Base-by-base conservation (phyloP, 305 asterid genomes). In the Withania somnifera region DNA sequence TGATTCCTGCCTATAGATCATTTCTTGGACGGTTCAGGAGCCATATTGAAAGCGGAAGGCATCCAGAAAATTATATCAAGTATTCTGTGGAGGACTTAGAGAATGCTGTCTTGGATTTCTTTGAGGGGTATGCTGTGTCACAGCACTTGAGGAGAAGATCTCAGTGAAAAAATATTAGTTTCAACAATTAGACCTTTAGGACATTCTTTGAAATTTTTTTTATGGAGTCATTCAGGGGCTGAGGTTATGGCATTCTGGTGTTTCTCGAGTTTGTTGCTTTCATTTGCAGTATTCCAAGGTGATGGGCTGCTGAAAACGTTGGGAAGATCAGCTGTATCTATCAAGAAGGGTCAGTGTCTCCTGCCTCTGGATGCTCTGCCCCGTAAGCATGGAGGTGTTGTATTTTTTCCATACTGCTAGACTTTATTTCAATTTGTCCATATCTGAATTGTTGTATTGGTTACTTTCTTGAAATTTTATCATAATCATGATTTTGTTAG, bases 11-110 rank as follows among this genome's bases (percentile, higher is more conserved):
- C 2, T 94, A 94, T 82, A 87, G 92, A 76, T 90, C 94, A 3
- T 92, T 94, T 86, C 93, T 91, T 73, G 97, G 94, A 81, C 84
- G 93, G 66, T 93, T 86, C 85, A 89, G 94, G 86, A 88, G 93
- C 78, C 94, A 91, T 81, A 93, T 94, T 4, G 97, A 91, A 87
- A 91, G 97, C 61, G 95, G 95, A 81, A 89, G 88, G 81, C 96
- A 91, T 86, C 97, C 97, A 0, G 97, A 91, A 87, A 94, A 91
- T 82, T 93, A 91, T 87, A 90, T 93, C 83, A 89, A 88, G 80
- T 91, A 89, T 84, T 85, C 97, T 0, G 97, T 88, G 8, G 97
- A 94, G 89, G 95, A 94, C 60, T 91, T 94, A 56, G 97, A 93
- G 88, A 86, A 85, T 80, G 89, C 93, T 11, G 90, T 94, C 77